A percentile compares a stretch with the other conserved stretches of the same genome.
Evolutionary conservation across 2,329 filamentous ascomycete genomes (phyloP).

Genomic region (Alternaria longipes): DNA sequence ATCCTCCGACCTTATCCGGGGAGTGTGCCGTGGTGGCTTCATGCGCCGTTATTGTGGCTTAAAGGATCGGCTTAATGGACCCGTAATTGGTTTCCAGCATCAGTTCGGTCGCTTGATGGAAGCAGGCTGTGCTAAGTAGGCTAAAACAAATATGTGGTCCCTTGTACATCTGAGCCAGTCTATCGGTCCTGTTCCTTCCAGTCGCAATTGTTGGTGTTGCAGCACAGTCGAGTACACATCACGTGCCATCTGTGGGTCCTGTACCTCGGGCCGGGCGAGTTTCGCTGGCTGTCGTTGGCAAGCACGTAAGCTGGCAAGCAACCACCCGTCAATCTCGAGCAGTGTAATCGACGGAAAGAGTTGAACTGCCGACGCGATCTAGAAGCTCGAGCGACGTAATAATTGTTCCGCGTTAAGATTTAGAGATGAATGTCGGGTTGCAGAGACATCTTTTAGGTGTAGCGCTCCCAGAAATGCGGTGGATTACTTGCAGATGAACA

Average conservation of each 20-base stretch:
- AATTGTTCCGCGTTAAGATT: not conserved
- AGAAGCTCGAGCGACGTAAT: not conserved
- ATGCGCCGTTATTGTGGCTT: not conserved
- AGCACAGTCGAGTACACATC: not conserved
- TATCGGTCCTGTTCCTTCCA: not conserved
- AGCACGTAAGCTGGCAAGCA: not conserved
- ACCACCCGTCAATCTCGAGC: not conserved
- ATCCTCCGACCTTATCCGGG: slow-evolving; percentile 2
- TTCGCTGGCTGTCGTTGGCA: not conserved
- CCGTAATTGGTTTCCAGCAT: not conserved
- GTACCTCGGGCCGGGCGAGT: not conserved
- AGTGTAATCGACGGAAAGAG: not conserved
- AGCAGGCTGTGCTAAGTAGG: not conserved
- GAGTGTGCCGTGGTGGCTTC: not conserved
- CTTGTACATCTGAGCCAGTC: not conserved
- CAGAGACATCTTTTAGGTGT: not conserved
- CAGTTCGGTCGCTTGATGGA: not conserved
- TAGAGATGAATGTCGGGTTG: not conserved
- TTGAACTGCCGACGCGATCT: not conserved
- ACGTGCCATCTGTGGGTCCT: not conserved
- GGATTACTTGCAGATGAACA: not conserved
- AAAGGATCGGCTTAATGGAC: not conserved
- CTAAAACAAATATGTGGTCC: not conserved
- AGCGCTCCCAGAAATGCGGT: not conserved
- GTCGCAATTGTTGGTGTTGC: not conserved